Conservation (phyloP, 148 eudicot genomes). For the Fallopia convolvulus region DNA sequence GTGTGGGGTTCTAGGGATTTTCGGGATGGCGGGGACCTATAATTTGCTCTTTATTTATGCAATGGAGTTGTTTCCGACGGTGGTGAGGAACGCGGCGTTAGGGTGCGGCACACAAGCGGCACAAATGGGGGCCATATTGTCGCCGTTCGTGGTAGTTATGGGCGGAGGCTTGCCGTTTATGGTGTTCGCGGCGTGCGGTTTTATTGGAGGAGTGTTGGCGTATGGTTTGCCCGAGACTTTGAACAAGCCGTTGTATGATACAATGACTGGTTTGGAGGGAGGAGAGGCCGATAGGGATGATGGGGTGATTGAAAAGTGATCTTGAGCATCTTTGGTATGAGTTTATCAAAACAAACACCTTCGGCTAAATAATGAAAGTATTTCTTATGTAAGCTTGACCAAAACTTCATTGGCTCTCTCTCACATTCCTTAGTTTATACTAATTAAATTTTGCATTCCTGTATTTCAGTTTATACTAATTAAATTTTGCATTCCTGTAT, state of each 20-base stretch:
- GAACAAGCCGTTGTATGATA: conserved; percentile 73
- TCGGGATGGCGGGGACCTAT: conserved; percentile 83
- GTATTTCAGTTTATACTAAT: too few species aligned
- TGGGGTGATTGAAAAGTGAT: background rate
- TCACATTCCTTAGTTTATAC: too few species aligned
- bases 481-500: too few species aligned
- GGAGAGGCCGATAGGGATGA: conserved; percentile 30
- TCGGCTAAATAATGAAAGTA: too few species aligned
- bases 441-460: too few species aligned
- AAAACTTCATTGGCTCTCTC: too few species aligned
- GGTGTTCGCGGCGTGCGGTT: conserved; percentile 61
- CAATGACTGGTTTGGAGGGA: conserved; percentile 67
- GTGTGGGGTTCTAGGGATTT: conserved; percentile 71
- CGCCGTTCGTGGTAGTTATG: conserved; percentile 76
- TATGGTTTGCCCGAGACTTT: conserved; percentile 73
- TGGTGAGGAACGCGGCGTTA: conserved; percentile 78
- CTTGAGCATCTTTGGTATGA: background rate
- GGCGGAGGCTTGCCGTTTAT: conserved; percentile 49
- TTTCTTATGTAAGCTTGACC: too few species aligned
- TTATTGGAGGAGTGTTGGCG: conserved; percentile 56
- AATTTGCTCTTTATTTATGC: conserved; percentile 74
- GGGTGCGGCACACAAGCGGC: conserved; percentile 79
- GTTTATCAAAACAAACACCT: background rate
- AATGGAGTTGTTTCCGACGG: conserved; percentile 81
- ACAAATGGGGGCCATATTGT: conserved; percentile 78